These are phyloP conservation scores for Paramecium pentaurelia DNA, from an alignment of 73 alveolate species.

Conservation along the genomic window DNA sequence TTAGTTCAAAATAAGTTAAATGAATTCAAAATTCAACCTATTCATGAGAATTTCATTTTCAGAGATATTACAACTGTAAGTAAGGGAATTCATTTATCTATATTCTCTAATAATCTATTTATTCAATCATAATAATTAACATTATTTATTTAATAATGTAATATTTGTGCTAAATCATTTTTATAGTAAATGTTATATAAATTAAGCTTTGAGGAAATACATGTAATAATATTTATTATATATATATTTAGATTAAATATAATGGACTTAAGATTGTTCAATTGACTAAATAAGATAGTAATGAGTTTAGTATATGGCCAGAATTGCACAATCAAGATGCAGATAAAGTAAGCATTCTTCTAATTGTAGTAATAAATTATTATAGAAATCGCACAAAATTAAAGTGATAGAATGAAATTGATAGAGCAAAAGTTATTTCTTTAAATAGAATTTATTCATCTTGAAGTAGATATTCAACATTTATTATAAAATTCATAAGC, in stretches of 20 bases:
- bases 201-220: neutral
- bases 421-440: neutral
- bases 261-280: neutral
- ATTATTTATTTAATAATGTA: neutral
- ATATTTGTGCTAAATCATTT: neutral
- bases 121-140: neutral
- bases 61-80: neutral
- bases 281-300: neutral
- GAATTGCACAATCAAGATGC: neutral
- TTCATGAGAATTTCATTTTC: neutral
- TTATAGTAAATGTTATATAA: neutral
- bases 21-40: neutral
- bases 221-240: neutral
- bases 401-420: neutral
- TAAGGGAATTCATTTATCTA: neutral
- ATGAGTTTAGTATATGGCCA: constrained; percentile 11
- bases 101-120: neutral
- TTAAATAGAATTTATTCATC: neutral
- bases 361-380: neutral
- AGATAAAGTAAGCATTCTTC: neutral
- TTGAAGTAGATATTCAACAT: neutral
- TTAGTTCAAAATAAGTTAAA: neutral
- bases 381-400: neutral
- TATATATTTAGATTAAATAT: neutral
- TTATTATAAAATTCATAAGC: neutral